These are phyloP conservation scores for Cladosporium cucumerinum DNA, from an alignment of 2,329 filamentous ascomycete genomes.

Conservation along the genomic window DNA sequence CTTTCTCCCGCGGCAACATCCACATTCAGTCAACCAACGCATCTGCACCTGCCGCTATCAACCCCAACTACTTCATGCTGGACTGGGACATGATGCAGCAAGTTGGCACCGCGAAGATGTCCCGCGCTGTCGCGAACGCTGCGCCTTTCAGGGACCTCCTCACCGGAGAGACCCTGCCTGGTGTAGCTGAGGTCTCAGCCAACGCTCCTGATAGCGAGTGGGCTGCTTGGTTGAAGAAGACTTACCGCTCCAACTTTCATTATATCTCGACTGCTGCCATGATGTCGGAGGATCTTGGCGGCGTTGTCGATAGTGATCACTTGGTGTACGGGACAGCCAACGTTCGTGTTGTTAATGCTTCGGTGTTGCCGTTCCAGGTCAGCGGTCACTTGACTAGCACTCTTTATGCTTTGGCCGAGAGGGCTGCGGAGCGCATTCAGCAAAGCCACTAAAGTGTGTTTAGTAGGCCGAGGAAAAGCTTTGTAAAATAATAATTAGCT, in stretches of 20 bases:
- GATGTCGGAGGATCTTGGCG: constrained; percentile 17
- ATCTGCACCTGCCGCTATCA: constrained; percentile 25
- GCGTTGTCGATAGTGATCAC: constrained; percentile 26
- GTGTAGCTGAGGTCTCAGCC: constrained; percentile 12
- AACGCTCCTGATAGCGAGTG: constrained; percentile 24
- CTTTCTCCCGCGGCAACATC: constrained; percentile 28
- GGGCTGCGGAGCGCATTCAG: constrained; percentile 25
- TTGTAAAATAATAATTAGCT: not conserved
- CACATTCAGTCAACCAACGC: constrained; percentile 26
- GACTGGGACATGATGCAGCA: constrained; percentile 45
- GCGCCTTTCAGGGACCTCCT: constrained; percentile 36
- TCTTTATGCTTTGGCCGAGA: constrained; percentile 27
- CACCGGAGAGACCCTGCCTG: constrained; percentile 23
- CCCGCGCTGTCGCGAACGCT: constrained; percentile 40
- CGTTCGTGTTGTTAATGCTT: constrained; percentile 30
- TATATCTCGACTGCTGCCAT: constrained; percentile 22
- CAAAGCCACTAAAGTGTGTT: not conserved
- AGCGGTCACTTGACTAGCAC: constrained; percentile 24
- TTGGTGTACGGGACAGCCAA: constrained; percentile 26
- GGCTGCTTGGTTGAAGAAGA: constrained; percentile 23
- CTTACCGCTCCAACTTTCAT: constrained; percentile 24
- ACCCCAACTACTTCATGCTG: constrained; percentile 47
- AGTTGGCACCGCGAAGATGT: constrained; percentile 1
- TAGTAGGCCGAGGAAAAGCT: not conserved
- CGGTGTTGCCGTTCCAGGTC: constrained; percentile 29